Base-by-base conservation (phyloP, 192 early-diverging fungal genomes). In the Ramicandelaber brevisporus region DNA sequence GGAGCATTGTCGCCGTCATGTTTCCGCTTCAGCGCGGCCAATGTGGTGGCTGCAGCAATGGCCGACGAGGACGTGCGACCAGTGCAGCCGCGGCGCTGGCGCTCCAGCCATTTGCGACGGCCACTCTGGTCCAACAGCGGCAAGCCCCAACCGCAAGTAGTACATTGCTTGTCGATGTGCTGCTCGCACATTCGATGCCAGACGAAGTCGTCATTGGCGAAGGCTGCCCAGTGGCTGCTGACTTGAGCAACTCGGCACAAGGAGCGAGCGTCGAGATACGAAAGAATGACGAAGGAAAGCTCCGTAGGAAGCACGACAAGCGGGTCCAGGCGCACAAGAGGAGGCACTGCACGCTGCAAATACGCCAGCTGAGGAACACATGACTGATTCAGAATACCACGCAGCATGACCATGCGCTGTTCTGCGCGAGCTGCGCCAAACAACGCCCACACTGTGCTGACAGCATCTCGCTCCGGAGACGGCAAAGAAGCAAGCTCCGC, bases 131-230 rank as follows among this genome's bases (percentile, higher is more conserved):
- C 66, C 15, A 87, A 49, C 37, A 84, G 39, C n/a, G 89, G 89
- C 20, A 95, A 37, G 1, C 92, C 88, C 88, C 88, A 98, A 1
- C 92, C 92, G 48, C 92, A 98, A 34, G 75, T 90, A 39, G 59
- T 60, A 41, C 92, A 98, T 35, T 81, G 78, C 33, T 78, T 78
- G 48, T 88, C 85, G 31, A 92, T 98, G 42, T 98, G 92, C 53
- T 95, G 88, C 20, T 74, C 73, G 38, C 92, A 98, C 82, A 98
- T 89, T 18, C 73, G 55, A 41, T 92, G 78, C 92, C 92, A 98
- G 9, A 98, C 58, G 4, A 71, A 53, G 40, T 98, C 84, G 38
- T 88, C 83, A 37, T 93, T 81, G 3, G 86, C 80, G 7, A 89
- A 36, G 10, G 31, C 31, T n/a, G 61, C 67, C 92, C 92, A 98